These are phyloP conservation scores for Pogostemon cablin DNA, from an alignment of 257 asterid species.

Conservation along the genomic window DNA sequence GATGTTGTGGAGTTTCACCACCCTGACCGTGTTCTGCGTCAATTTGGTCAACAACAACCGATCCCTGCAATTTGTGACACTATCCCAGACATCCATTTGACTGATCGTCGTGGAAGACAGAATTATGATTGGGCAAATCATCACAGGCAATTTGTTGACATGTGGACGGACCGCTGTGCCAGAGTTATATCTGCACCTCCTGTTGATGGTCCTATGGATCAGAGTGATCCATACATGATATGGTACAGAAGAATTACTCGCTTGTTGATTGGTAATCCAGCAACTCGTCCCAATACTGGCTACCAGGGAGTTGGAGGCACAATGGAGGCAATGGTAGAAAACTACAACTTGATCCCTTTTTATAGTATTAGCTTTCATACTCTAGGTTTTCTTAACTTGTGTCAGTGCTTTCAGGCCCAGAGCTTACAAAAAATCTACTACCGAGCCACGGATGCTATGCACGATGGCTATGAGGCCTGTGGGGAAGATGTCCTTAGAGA, in stretches of 20 bases:
- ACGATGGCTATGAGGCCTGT: conserved; percentile 54
- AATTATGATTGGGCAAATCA: conserved; percentile 85
- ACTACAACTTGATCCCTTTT: conserved; percentile 7
- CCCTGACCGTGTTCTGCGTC: conserved; percentile 77
- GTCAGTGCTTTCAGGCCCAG: conserved; percentile 55
- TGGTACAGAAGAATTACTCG: conserved; percentile 75
- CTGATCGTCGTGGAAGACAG: conserved; percentile 84
- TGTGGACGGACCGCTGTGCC: conserved; percentile 64
- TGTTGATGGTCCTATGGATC: conserved; percentile 54
- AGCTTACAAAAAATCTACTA: conserved; percentile 73
- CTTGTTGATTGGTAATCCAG: conserved; percentile 74
- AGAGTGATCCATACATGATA: conserved; percentile 64
- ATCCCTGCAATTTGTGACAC: conserved; percentile 69
- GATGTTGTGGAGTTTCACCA: conserved; percentile 81
- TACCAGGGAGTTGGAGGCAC: conserved; percentile 67
- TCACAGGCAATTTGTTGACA: conserved; percentile 65
- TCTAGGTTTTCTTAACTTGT: not conserved
- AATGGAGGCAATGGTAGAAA: conserved; percentile 62
- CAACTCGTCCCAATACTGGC: conserved; percentile 55
- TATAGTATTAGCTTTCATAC: conserved; percentile 13
- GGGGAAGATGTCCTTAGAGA: conserved; percentile 60
- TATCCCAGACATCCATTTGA: conserved; percentile 66
- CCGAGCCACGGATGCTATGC: conserved; percentile 63
- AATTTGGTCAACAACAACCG: conserved; percentile 68
- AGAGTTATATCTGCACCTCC: conserved; percentile 50